Conservation (phyloP, 108 stramenopile species). For the Pseudonitzschia multiseries region DNA sequence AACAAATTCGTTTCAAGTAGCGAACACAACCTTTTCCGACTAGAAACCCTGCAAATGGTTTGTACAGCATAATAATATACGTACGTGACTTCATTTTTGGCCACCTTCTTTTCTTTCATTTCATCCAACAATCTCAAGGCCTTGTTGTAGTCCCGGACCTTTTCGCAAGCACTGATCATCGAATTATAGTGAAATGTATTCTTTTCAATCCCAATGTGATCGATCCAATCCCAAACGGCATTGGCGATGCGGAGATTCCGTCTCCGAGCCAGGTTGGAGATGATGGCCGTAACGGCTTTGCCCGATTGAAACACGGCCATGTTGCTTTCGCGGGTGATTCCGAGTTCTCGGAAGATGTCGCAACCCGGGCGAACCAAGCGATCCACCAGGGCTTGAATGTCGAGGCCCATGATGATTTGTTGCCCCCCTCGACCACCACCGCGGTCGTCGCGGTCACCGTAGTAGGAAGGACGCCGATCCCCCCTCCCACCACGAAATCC, state of each 20-base stretch:
- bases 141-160: conserved; percentile 62
- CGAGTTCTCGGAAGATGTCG: conserved; percentile 61
- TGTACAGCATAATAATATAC: background rate
- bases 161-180: conserved; percentile 81
- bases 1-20: background rate
- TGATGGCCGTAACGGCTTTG: conserved; percentile 71
- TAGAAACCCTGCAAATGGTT: too few species aligned
- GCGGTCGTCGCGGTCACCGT: conserved; percentile 19
- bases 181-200: conserved; percentile 84
- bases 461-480: conserved; percentile 9
- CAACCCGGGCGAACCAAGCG: conserved; percentile 46
- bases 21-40: too few species aligned
- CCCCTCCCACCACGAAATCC: conserved; percentile 12
- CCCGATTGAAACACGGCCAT: conserved; percentile 66
- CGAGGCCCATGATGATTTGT: conserved; percentile 41
- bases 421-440: conserved; percentile 27
- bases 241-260: conserved; percentile 65
- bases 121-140: conserved; percentile 71
- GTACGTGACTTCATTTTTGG: conserved; percentile 85
- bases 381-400: conserved; percentile 65
- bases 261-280: conserved; percentile 67
- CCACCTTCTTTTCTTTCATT: conserved; percentile 70
- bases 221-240: conserved; percentile 79
- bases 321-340: conserved; percentile 44
- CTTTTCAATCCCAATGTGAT: conserved; percentile 50